These are phyloP conservation scores for Yamadazyma sp. DNA, from an alignment of 805 yeast species.

Conservation along the genomic window DNA sequence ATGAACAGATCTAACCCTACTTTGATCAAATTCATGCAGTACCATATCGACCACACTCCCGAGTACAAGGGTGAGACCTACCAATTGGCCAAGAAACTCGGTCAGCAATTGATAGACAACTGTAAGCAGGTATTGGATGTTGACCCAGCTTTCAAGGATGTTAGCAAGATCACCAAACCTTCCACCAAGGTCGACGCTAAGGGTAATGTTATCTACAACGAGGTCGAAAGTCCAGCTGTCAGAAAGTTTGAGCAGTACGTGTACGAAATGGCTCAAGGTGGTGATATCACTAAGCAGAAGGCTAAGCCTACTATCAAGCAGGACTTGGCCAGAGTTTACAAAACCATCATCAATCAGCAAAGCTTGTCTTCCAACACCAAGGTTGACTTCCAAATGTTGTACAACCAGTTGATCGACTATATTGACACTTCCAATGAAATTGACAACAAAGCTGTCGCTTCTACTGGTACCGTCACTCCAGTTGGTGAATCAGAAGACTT, in stretches of 20 bases:
- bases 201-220: conserved; percentile 84
- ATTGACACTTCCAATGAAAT: conserved; percentile 70
- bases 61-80: conserved; percentile 87
- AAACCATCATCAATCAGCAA: conserved; percentile 71
- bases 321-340: conserved; percentile 80
- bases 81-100: conserved; percentile 83
- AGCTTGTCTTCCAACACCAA: conserved; percentile 63
- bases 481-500: conserved; percentile 31
- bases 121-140: conserved; percentile 80
- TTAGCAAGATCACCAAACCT: conserved; percentile 92
- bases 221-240: conserved; percentile 84
- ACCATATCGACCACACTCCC: conserved; percentile 79
- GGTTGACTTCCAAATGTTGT: conserved; percentile 67
- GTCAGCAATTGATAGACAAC: conserved; percentile 92
- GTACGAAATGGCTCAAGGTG: conserved; percentile 94
- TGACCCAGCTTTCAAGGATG: conserved; percentile 95
- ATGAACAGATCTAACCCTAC: conserved; percentile 97
- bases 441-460: conserved; percentile 48
- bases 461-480: conserved; percentile 45
- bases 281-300: conserved; percentile 66
- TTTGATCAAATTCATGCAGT: conserved; percentile 94
- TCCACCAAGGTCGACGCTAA: conserved; percentile 82
- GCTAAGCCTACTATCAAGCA: conserved; percentile 76
- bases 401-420: conserved; percentile 67
- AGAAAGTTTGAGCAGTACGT: conserved; percentile 96